These are phyloP conservation scores for Colletotrichum shisoi DNA, from an alignment of 2,329 filamentous ascomycete genomes.

Conservation along the genomic window DNA sequence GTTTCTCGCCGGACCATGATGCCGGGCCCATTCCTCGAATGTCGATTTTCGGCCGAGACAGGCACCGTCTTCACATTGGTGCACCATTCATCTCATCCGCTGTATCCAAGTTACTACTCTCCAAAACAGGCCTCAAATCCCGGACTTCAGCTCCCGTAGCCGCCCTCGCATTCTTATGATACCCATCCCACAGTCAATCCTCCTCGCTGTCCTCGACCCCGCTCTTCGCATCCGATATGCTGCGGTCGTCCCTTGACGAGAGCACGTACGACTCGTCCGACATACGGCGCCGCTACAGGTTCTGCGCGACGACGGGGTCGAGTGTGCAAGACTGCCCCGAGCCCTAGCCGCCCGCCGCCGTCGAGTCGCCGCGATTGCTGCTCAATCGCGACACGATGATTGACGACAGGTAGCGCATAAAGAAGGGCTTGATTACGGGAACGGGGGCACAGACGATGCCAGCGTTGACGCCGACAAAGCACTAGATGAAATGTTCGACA, in stretches of 20 bases:
- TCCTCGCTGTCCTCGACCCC: conserved; percentile 31
- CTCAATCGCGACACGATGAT: conserved; percentile 24
- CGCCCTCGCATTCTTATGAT: conserved; percentile 1
- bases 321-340: not conserved
- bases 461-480: conserved; percentile 33
- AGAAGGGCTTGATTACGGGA: conserved; percentile 39
- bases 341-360: not conserved
- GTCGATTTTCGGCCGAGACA: conserved; percentile 1
- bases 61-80: not conserved
- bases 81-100: conserved; percentile 11
- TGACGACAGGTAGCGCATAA: conserved; percentile 38
- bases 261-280: conserved; percentile 31
- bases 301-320: conserved; percentile 24
- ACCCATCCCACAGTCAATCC: conserved; percentile 31
- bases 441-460: conserved; percentile 35
- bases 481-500: conserved; percentile 45
- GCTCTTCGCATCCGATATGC: not conserved
- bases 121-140: not conserved
- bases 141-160: not conserved
- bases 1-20: conserved; percentile 24
- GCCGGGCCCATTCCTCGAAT: not conserved
- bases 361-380: conserved; percentile 2
- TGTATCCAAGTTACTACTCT: conserved; percentile 15
- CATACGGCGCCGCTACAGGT: conserved; percentile 33
- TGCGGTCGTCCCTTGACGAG: conserved; percentile 20